A percentile compares a stretch with the other conserved stretches of the same genome.
These are phyloP conservation scores for Zygnema circumcarinatum DNA, from an alignment of 139 green algal species.

Conservation along the genomic window DNA sequence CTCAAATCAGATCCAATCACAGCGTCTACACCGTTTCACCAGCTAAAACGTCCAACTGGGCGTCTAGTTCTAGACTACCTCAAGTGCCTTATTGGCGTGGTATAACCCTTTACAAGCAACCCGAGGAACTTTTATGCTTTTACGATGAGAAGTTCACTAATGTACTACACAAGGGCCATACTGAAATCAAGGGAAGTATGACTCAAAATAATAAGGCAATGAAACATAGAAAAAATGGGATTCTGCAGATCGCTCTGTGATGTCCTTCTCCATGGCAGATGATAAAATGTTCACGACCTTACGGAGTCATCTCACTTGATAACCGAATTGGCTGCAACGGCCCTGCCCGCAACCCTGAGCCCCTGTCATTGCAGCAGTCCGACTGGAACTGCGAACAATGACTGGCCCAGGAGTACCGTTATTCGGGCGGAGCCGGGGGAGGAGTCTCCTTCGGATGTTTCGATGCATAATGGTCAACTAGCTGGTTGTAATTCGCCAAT, in stretches of 20 bases:
- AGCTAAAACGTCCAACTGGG: no score
- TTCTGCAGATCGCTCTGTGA: not conserved
- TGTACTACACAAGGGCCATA: not conserved
- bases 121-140: no score
- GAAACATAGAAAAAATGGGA: not conserved
- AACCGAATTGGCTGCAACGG: not conserved
- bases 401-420: not conserved
- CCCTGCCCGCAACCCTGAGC: not conserved
- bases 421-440: not conserved
- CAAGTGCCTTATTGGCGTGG: no score
- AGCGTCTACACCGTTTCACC: no score
- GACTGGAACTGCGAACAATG: not conserved
- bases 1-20: no score
- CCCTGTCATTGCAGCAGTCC: not conserved
- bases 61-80: no score
- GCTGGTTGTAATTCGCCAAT: constrained; percentile 44
- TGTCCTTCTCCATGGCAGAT: not conserved
- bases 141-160: not conserved
- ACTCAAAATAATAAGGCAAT: no score
- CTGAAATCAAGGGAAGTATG: no score
- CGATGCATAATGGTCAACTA: constrained; percentile 51
- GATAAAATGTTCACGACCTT: not conserved
- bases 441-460: constrained; percentile 59
- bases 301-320: not conserved
- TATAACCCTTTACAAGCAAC: no score